Conservation (phyloP, 2,329 filamentous ascomycete species). For the Hypoxylon sp. region DNA sequence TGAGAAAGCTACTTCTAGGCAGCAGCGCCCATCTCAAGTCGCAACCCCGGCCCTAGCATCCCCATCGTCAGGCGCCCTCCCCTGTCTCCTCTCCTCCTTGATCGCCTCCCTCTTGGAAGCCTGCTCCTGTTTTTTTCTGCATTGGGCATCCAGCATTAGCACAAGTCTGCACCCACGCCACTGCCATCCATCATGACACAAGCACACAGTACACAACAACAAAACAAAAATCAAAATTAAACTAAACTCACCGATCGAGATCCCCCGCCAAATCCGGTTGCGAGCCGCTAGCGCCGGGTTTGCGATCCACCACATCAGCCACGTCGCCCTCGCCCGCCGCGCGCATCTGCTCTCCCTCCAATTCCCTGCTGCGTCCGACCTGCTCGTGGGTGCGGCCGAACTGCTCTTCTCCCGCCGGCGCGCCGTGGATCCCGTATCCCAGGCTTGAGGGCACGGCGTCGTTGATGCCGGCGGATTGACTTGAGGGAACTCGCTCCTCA, state of each 20-base stretch:
- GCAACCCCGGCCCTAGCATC: conserved; percentile 38
- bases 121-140: conserved; percentile 45
- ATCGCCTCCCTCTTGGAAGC: conserved; percentile 37
- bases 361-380: conserved; percentile 36
- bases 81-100: conserved; percentile 41
- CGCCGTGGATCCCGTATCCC: conserved; percentile 40
- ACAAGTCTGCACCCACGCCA: not conserved
- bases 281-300: conserved; percentile 41
- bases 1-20: no score
- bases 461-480: conserved; percentile 23
- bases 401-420: conserved; percentile 39
- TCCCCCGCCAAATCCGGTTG: conserved; percentile 46
- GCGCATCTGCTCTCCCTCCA: conserved; percentile 46
- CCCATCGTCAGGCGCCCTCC: conserved; percentile 36
- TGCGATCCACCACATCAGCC: conserved; percentile 39
- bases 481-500: conserved; percentile 36
- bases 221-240: no score
- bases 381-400: conserved; percentile 36
- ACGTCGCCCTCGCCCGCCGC: conserved; percentile 44
- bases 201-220: not conserved
- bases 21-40: conserved; percentile 29
- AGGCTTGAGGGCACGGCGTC: conserved; percentile 43
- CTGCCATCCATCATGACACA: not conserved
- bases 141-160: conserved; percentile 7
- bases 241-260: conserved; percentile 43